Conservation (phyloP, 2,329 filamentous ascomycete genomes). For the Colletotrichum chlorophyti region DNA sequence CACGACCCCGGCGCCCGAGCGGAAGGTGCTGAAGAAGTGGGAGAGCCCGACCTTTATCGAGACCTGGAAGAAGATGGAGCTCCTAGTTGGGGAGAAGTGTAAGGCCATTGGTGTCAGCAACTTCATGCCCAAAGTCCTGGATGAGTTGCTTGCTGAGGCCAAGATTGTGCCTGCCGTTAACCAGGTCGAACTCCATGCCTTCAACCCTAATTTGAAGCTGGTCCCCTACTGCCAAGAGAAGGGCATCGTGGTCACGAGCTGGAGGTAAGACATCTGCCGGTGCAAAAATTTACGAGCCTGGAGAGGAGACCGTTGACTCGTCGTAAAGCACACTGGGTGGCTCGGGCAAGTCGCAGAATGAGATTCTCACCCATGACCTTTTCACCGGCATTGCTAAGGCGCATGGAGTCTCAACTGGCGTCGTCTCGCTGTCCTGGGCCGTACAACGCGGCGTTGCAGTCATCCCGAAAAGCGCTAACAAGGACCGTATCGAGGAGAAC, state of each 20-base stretch:
- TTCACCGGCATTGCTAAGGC: conserved; percentile 34
- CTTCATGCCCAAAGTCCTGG: conserved; percentile 38
- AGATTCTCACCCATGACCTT: conserved; percentile 32
- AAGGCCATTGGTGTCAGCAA: conserved; percentile 41
- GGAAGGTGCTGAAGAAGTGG: conserved; percentile 29
- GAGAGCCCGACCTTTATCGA: conserved; percentile 37
- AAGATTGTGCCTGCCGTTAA: conserved; percentile 39
- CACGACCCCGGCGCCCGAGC: conserved; percentile 32
- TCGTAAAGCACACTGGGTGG: conserved; percentile 21
- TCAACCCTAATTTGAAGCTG: conserved; percentile 39
- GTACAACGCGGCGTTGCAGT: conserved; percentile 35
- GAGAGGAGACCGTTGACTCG: too few species aligned
- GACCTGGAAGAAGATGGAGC: conserved; percentile 38
- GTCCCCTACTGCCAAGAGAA: conserved; percentile 39
- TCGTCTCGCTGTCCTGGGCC: conserved; percentile 36
- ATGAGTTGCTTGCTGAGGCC: conserved; percentile 33
- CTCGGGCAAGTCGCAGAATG: conserved; percentile 14
- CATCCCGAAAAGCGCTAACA: conserved; percentile 34
- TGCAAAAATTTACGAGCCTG: too few species aligned
- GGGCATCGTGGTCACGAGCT: conserved; percentile 39
- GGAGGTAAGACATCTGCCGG: too few species aligned
- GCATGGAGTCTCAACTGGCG: conserved; percentile 33
- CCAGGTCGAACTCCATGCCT: conserved; percentile 41
- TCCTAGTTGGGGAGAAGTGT: conserved; percentile 34
- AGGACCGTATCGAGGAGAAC: conserved; percentile 34